A percentile compares a stretch with the other conserved stretches of the same genome.
phyloP scores from a whole-genome alignment of 768 basidiomycete genomes.

The Ramaria rubella region DNA sequence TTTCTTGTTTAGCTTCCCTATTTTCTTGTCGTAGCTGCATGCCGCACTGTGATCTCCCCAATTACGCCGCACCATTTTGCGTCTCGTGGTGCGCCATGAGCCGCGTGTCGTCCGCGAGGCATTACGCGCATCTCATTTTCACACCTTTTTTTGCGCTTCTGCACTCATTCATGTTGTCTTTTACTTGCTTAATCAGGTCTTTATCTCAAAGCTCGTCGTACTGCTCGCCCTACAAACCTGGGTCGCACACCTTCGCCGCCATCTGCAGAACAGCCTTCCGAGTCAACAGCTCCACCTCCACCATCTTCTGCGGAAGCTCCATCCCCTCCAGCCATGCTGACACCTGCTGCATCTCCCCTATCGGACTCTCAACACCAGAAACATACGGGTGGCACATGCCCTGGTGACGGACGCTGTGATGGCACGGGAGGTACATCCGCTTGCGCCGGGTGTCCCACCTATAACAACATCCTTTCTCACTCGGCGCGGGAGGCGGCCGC shows the following conservation, averaged over 20 bases:
- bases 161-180: neutral
- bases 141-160: constrained; percentile 11
- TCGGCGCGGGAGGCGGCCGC: constrained; percentile 37
- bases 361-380: constrained; percentile 7
- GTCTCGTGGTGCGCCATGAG: neutral
- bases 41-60: neutral
- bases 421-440: constrained; percentile 91
- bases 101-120: constrained; percentile 9
- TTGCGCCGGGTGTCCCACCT: constrained; percentile 94
- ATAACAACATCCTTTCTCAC: constrained; percentile 71
- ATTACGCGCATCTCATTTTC: constrained; percentile 9
- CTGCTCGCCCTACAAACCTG: constrained; percentile 62
- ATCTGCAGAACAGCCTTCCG: constrained; percentile 27
- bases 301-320: constrained; percentile 21
- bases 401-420: constrained; percentile 96
- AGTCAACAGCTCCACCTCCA: constrained; percentile 21
- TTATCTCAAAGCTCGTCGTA: constrained; percentile 78
- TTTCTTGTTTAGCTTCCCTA: constrained; percentile 12
- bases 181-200: constrained; percentile 50
- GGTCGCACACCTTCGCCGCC: constrained; percentile 33
- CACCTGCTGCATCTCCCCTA: constrained; percentile 20
- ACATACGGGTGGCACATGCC: constrained; percentile 67
- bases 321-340: constrained; percentile 19
- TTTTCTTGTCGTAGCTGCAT: neutral
- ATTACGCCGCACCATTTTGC: too few relatives aligned